Conservation (phyloP, 495 filamentous ascomycete genomes). For the Hypoxylon subgilvum region DNA sequence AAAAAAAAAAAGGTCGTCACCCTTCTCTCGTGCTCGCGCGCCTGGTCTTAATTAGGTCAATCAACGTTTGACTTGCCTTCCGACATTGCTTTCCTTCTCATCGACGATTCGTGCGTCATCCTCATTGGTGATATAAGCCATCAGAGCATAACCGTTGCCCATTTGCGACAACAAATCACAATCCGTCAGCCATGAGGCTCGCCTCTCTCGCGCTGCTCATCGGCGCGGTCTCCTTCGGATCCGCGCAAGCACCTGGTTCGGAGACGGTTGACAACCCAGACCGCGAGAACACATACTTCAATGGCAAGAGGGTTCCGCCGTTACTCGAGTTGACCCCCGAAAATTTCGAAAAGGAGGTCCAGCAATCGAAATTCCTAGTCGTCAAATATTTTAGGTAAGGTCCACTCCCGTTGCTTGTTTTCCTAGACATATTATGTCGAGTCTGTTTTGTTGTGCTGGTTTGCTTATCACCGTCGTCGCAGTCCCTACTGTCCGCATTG, state of each 20-base stretch:
- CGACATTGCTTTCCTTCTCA: background rate
- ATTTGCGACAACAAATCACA: constrained; percentile 26
- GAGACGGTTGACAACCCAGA: constrained; percentile 40
- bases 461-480: constrained; percentile 9
- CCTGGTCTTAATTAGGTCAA: constrained; percentile 9
- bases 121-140: constrained; percentile 6
- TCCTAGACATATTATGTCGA: constrained; percentile 3
- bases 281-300: constrained; percentile 69
- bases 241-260: constrained; percentile 44
- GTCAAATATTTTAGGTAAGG: constrained; percentile 60
- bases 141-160: constrained; percentile 30
- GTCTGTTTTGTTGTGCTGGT: background rate
- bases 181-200: constrained; percentile 41
- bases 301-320: constrained; percentile 78
- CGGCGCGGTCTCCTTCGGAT: constrained; percentile 47
- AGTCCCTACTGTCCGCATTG: constrained; percentile 80
- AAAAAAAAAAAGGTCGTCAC: constrained; percentile 15
- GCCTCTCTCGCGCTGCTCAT: constrained; percentile 47
- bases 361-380: constrained; percentile 51
- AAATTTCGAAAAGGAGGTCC: constrained; percentile 50
- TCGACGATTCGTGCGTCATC: constrained; percentile 1
- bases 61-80: constrained; percentile 8
- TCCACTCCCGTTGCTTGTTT: too few relatives aligned
- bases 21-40: constrained; percentile 17
- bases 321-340: constrained; percentile 60